Base-by-base conservation (phyloP, 192 early-diverging fungal genomes). In the Gonapodya sp. region DNA sequence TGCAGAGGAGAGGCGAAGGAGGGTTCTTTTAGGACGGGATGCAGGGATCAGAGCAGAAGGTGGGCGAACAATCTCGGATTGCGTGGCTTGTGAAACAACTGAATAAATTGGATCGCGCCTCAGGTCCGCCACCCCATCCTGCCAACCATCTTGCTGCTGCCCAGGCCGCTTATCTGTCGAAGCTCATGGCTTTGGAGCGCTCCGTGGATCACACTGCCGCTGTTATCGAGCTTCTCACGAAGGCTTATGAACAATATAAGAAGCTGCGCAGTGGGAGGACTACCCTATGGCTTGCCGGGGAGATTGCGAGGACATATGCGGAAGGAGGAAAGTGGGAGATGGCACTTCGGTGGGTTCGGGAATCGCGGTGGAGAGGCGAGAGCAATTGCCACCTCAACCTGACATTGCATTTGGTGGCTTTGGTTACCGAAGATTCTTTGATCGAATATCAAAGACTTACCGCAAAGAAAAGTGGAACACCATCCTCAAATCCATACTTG, bases 181-280 rank as follows among this genome's bases (percentile, higher is more conserved):
- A 84, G 0, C 0, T 80, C 14, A 35, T 84, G 64, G 78, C n/a
- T 32, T 16, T 18, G 30, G 92, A 93, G 82, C 81, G 87, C 46
- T 74, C 79, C 31, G 74, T 93, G 18, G 93, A 94, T 84, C 93
- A 95, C 81, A 86, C 91, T 2, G 81, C 86, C 14, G 35, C 91
- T 16, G 92, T 94, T 1, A 95, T 96, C 79, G 94, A 95, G 79
- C 83, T 96, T 0, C 81, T 96, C n/a, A 96, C 94, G 1, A 95
- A 95, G 81, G 91, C 94, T n/a, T 96, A 96, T 80, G 95, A 96
- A 73, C 91, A 93, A 64, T 96, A 96, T 82, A 95, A 95, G 82
- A 85, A 87, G 73, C 83, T 92, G 34, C 91, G 91, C 37, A 85
- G 86, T 72, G 89, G 91, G 18, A 89, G 95, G 8, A 94, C 94